phyloP scores from a whole-genome alignment of 306 rosid genomes.

The Casuarina equisetifolia region DNA sequence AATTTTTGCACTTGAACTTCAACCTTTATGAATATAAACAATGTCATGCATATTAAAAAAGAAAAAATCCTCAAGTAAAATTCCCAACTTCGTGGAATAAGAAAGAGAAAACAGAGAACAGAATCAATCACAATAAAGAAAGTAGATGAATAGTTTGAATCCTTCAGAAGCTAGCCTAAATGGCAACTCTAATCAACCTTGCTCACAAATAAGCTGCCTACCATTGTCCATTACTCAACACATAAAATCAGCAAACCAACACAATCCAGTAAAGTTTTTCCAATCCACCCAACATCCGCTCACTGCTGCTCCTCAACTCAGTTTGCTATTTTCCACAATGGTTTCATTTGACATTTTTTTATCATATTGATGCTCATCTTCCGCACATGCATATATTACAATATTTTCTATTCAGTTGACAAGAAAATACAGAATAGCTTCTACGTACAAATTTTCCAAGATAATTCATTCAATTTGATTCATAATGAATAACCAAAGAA shows the following conservation, averaged over 20 bases:
- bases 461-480: not conserved
- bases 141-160: not conserved
- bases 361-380: not conserved
- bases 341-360: not conserved
- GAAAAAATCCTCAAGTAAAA: not conserved
- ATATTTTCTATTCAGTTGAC: not conserved
- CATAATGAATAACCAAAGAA: no score
- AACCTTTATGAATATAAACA: slow-evolving; percentile 46
- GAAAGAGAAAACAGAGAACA: not conserved
- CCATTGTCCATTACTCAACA: not conserved
- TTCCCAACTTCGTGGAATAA: not conserved
- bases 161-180: not conserved
- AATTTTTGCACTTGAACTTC: slow-evolving; percentile 85
- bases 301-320: not conserved
- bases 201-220: not conserved
- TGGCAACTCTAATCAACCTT: not conserved
- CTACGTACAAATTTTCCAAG: not conserved
- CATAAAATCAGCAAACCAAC: not conserved
- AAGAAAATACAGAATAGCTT: not conserved
- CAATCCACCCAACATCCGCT: not conserved
- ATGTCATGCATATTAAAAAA: not conserved
- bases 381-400: not conserved
- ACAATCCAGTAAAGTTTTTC: not conserved
- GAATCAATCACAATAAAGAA: not conserved
- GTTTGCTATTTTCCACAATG: not conserved